A percentile compares a stretch with the other conserved stretches of the same genome.
These are phyloP conservation scores for Emmonsia crescens DNA, from an alignment of 2,329 filamentous ascomycete species.

Conservation along the genomic window DNA sequence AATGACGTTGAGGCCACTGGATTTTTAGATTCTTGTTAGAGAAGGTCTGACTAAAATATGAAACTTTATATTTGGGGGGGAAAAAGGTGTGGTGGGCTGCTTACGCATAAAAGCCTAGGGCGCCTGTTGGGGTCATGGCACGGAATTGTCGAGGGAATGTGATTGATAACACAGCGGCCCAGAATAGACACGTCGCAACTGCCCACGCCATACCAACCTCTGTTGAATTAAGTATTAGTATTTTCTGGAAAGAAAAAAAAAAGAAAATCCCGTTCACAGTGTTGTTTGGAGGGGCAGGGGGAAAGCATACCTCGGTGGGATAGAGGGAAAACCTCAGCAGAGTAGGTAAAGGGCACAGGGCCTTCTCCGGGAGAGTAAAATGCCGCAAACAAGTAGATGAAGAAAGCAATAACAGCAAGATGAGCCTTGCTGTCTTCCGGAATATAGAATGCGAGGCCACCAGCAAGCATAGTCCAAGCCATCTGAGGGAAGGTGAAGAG, in stretches of 20 bases:
- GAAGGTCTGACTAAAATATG: constrained; percentile 2
- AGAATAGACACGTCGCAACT: constrained; percentile 37
- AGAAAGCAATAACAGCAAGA: constrained; percentile 47
- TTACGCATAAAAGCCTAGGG: constrained; percentile 50
- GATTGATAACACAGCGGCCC: constrained; percentile 40
- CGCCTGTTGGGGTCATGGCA: constrained; percentile 41
- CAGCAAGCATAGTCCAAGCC: constrained; percentile 55
- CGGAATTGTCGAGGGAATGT: constrained; percentile 39
- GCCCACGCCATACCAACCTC: constrained; percentile 40
- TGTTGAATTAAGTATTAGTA: constrained; percentile 19
- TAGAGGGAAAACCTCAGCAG: constrained; percentile 45
- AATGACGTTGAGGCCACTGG: constrained; percentile 45
- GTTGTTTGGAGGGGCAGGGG: constrained; percentile 11
- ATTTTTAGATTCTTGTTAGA: constrained; percentile 12
- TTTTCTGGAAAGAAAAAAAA: not conserved
- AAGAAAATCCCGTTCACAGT: not conserved
- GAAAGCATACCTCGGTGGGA: constrained; percentile 38
- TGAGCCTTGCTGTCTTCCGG: constrained; percentile 32
- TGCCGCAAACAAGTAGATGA: constrained; percentile 54
- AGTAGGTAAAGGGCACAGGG: constrained; percentile 42
- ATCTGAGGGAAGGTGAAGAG: constrained; percentile 58
- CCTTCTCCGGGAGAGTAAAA: constrained; percentile 58
- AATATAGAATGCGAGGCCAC: constrained; percentile 50
- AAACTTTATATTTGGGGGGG: constrained; percentile 1
- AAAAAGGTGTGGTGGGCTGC: constrained; percentile 13